Evolutionary conservation across 257 asterid genomes (phyloP).

Genomic region (Primulina huaijiensis): DNA sequence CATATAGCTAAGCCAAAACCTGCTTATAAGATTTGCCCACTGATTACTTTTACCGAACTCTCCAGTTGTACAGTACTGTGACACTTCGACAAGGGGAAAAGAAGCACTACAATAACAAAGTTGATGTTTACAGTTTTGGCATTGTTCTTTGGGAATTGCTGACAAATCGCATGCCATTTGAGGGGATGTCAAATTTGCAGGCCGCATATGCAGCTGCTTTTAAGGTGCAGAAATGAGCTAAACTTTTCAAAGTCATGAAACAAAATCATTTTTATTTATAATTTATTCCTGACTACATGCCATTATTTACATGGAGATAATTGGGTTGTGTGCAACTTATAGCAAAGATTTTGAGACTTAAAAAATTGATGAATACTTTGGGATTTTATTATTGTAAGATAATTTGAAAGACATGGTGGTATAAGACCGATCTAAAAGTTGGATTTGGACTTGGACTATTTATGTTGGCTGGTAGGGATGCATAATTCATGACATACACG

Average conservation of each 20-base stretch:
- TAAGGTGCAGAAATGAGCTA: slow-evolving; percentile 49
- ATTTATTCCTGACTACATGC: neutral
- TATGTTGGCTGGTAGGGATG: neutral
- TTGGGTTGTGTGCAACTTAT: neutral
- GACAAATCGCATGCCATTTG: slow-evolving; percentile 95
- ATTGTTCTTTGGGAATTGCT: slow-evolving; percentile 86
- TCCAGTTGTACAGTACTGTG: slow-evolving; percentile 97
- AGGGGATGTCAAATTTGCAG: slow-evolving; percentile 97
- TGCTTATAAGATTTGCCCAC: slow-evolving; percentile 7
- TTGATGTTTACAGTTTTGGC: slow-evolving; percentile 93
- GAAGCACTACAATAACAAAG: slow-evolving; percentile 95
- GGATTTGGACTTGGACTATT: neutral
- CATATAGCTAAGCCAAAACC: neutral
- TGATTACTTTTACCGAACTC: slow-evolving; percentile 20
- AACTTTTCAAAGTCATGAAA: slow-evolving; percentile 1
- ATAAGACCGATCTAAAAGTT: neutral
- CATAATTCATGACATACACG: neutral
- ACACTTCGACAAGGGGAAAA: slow-evolving; percentile 96
- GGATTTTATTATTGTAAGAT: neutral
- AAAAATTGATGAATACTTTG: too few species aligned
- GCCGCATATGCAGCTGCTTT: slow-evolving; percentile 99
- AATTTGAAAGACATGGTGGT: neutral
- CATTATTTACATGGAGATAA: neutral
- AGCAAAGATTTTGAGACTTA: neutral
- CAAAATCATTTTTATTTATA: neutral